Evolutionary conservation across 1,139 yeast genomes (phyloP).

Genomic region (Sugiyamaella castrensis): DNA sequence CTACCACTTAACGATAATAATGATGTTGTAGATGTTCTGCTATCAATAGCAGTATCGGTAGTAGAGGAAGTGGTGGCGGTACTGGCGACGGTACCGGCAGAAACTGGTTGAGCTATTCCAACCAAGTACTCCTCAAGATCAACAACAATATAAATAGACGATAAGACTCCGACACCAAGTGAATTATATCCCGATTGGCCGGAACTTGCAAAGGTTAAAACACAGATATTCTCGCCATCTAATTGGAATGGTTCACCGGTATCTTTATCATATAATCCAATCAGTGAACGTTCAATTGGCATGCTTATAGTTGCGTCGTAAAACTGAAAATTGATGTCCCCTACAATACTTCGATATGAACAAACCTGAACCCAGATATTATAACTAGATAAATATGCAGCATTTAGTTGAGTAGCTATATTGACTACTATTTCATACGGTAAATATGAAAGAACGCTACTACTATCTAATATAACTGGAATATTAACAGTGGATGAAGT

Average conservation of each 20-base stretch:
- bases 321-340: constrained; percentile 54
- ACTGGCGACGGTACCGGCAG: not conserved
- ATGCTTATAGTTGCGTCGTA: constrained; percentile 52
- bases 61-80: not conserved
- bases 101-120: constrained; percentile 45
- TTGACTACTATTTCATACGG: constrained; percentile 61
- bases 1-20: no score
- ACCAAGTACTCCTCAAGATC: constrained; percentile 59
- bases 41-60: not conserved
- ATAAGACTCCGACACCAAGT: constrained; percentile 62
- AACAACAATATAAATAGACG: constrained; percentile 58
- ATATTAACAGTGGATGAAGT: constrained; percentile 37
- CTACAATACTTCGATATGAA: constrained; percentile 47
- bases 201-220: constrained; percentile 53
- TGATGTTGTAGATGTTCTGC: not conserved
- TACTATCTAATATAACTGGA: constrained; percentile 63
- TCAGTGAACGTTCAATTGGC: constrained; percentile 53
- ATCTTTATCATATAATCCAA: constrained; percentile 37
- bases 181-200: constrained; percentile 50
- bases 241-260: constrained; percentile 44
- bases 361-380: constrained; percentile 70
- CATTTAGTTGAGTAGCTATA: constrained; percentile 72
- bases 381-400: constrained; percentile 52
- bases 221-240: constrained; percentile 56
- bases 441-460: constrained; percentile 51